Base-by-base conservation (phyloP, 495 filamentous ascomycete genomes). In the Filosporella fistucella region DNA sequence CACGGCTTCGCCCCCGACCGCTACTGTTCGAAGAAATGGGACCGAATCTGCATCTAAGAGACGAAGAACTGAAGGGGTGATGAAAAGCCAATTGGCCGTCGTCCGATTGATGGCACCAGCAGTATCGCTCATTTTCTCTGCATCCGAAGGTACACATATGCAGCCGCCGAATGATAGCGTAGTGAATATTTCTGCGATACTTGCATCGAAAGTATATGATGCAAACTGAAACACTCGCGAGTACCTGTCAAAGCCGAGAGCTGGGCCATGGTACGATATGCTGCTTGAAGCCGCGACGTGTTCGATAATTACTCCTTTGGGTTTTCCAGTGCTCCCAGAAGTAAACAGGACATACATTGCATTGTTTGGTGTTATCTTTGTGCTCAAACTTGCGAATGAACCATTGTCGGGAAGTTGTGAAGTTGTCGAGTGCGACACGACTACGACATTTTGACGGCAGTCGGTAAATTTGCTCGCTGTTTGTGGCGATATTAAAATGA, bases 141-240 rank as follows among this genome's bases (percentile, higher is more conserved):
- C 22, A 41, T 66, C 55, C 2, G 68, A 72, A 3, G 72, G 74
- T 18, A 77, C 54, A 45, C 72, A 76, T 24, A 77, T 62, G 47
- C 72, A 75, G 3, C 67, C 73, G 7, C 75, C 75, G 16, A 66
- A 56, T 2, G 80, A 77, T 0, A 89, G 63, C 0, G 81, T 81
- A 5, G 81, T 78, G 47, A 86, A 75, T 3, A 85, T 79, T 45
- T 89, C 85, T 4, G 77, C 59, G 22, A 87, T 68, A 33, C 76
- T 78, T 25, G 81, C 76, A 49, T 90, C 86, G 32, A 85, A 84
- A 3, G 81, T 80, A 57, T 80, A 85, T 33, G 80, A 80, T 1
- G 84, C 82, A 48, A 85, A 79, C 46, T 90, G 85, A 54, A 88
- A 69, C 7, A 81, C 73, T 6, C 80, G 63, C 13, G 78, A 79